A percentile compares a stretch with the other conserved stretches of the same genome.
Conservation (phyloP, 1,139 yeast species). For the Hyphopichia burtonii region DNA sequence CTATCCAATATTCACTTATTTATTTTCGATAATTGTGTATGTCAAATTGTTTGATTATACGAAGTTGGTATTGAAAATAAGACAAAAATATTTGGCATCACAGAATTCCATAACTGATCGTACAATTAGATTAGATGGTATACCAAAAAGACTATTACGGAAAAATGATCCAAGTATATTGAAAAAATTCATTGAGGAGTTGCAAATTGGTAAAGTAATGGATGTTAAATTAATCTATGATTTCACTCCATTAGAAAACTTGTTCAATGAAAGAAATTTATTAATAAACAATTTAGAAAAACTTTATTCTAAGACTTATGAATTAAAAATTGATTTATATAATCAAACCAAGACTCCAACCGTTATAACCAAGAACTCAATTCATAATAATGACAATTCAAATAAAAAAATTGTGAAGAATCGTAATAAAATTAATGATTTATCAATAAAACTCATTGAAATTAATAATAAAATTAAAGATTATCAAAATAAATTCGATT, state of each 20-base stretch:
- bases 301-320: constrained; percentile 44
- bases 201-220: constrained; percentile 61
- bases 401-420: constrained; percentile 4
- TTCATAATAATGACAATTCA: constrained; percentile 1
- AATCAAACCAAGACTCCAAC: constrained; percentile 27
- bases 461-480: constrained; percentile 28
- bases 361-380: constrained; percentile 15
- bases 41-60: constrained; percentile 68
- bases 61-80: constrained; percentile 63
- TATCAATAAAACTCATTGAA: constrained; percentile 21
- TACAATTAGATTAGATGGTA: constrained; percentile 85
- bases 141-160: constrained; percentile 49
- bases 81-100: constrained; percentile 82
- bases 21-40: constrained; percentile 71
- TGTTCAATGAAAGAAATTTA: constrained; percentile 36
- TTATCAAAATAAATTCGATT: constrained; percentile 33
- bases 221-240: constrained; percentile 56
- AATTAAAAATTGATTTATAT: constrained; percentile 44
- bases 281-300: constrained; percentile 42
- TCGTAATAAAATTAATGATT: constrained; percentile 13
- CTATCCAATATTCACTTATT: constrained; percentile 82
- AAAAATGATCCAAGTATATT: constrained; percentile 40
- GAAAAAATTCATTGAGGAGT: constrained; percentile 55
- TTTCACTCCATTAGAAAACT: constrained; percentile 47
- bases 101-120: constrained; percentile 92